A percentile compares a stretch with the other conserved stretches of the same genome.
Conservation (phyloP, 208 protist species). For the Vickermania ingenoplastis region DNA sequence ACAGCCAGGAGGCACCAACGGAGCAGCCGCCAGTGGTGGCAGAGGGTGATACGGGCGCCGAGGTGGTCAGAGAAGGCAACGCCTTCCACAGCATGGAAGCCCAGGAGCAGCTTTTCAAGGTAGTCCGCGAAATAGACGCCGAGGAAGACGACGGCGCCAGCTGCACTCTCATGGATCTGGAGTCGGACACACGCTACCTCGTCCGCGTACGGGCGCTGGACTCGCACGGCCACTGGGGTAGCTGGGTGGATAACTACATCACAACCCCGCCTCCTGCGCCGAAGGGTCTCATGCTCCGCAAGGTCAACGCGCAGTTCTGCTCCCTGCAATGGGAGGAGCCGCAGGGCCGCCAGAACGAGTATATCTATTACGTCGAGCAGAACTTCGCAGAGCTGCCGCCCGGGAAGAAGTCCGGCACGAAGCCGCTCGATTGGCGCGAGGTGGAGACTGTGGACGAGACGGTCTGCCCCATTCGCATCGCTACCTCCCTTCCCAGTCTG, state of each 20-base stretch:
- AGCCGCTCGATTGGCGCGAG: slow-evolving; percentile 52
- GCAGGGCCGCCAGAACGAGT: slow-evolving; percentile 14
- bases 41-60: too few species aligned
- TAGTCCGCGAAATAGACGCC: slow-evolving; percentile 1
- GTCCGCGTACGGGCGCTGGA: slow-evolving; percentile 71
- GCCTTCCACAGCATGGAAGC: not conserved
- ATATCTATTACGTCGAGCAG: slow-evolving; percentile 81
- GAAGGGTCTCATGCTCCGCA: slow-evolving; percentile 42
- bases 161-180: slow-evolving; percentile 26
- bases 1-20: too few species aligned
- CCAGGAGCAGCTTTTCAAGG: slow-evolving; percentile 11
- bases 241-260: slow-evolving; percentile 48
- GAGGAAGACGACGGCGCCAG: slow-evolving; percentile 9
- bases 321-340: slow-evolving; percentile 71
- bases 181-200: slow-evolving; percentile 51
- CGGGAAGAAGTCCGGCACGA: not conserved
- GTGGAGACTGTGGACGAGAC: slow-evolving; percentile 61
- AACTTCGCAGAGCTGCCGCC: slow-evolving; percentile 9
- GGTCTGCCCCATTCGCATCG: slow-evolving; percentile 57
- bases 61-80: not conserved
- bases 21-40: not conserved
- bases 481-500: slow-evolving; percentile 39
- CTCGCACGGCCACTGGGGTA: slow-evolving; percentile 56
- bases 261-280: slow-evolving; percentile 70
- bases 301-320: slow-evolving; percentile 70